phyloP scores from a whole-genome alignment of 768 basidiomycete species.

The Suillus luteus region DNA sequence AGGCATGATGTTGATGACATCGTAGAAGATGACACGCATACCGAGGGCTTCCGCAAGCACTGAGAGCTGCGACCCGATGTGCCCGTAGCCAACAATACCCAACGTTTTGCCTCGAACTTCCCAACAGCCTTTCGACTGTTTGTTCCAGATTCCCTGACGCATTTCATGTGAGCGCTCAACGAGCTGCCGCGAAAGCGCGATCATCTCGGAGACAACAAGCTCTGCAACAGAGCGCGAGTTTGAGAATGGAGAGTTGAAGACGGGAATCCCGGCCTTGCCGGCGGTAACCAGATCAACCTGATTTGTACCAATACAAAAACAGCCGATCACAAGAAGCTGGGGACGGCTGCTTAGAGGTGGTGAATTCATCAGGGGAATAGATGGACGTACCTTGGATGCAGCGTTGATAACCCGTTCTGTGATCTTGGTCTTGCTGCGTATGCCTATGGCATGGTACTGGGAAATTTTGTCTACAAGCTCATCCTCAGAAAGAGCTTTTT shows the following conservation, averaged over 20 bases:
- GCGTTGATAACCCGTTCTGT: constrained; percentile 87
- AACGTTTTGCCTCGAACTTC: constrained; percentile 97
- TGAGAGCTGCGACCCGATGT: constrained; percentile 96
- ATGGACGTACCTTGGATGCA: constrained; percentile 68
- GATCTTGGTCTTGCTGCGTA: constrained; percentile 97
- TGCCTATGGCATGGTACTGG: constrained; percentile 91
- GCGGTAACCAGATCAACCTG: constrained; percentile 91
- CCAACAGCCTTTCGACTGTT: constrained; percentile 98
- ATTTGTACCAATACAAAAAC: constrained; percentile 99
- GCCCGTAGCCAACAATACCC: constrained; percentile 97
- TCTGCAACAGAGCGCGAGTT: constrained; percentile 99
- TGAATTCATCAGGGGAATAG: background rate
- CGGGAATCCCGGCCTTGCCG: constrained; percentile 86
- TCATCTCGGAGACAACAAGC: constrained; percentile 91
- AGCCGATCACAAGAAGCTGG: constrained; percentile 93
- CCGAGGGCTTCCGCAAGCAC: constrained; percentile 97
- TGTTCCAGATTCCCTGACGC: constrained; percentile 94
- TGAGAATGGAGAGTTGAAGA: constrained; percentile 99
- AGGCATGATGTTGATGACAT: constrained; percentile 96
- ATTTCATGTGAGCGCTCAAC: constrained; percentile 88
- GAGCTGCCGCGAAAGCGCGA: constrained; percentile 92
- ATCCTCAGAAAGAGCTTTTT: constrained; percentile 87
- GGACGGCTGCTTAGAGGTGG: constrained; percentile 10
- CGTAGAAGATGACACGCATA: constrained; percentile 93
- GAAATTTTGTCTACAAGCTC: constrained; percentile 86